These are phyloP conservation scores for Candida frijolesensis DNA, from an alignment of 1,139 yeast species.

Conservation along the genomic window DNA sequence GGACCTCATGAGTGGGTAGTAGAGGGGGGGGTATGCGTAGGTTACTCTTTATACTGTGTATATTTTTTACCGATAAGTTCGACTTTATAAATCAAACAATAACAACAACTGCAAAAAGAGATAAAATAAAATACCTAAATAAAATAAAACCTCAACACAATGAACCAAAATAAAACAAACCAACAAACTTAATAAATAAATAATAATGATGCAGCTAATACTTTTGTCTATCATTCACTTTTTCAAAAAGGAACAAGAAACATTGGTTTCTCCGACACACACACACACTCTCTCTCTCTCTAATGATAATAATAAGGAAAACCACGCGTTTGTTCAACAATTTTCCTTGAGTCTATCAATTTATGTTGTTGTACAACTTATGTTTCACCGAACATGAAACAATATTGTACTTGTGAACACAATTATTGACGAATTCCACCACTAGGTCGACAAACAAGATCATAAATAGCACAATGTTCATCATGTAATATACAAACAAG, in stretches of 20 bases:
- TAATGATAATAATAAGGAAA: neutral
- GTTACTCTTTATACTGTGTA: neutral
- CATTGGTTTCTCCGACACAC: neutral
- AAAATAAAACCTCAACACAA: neutral
- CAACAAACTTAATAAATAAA: neutral
- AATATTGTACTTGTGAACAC: conserved; percentile 17
- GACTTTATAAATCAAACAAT: neutral
- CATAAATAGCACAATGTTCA: conserved; percentile 16
- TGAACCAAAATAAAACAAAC: neutral
- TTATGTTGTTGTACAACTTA: conserved; percentile 20
- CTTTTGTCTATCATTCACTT: neutral
- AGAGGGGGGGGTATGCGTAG: too few species aligned
- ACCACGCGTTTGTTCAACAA: neutral
- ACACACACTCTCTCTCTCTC: neutral
- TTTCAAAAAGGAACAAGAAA: neutral
- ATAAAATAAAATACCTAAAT: neutral
- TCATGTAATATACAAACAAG: conserved; percentile 13
- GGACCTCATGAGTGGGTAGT: too few species aligned
- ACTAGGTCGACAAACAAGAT: conserved; percentile 14
- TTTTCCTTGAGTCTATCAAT: conserved; percentile 5
- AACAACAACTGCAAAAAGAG: neutral
- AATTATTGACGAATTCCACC: conserved; percentile 14
- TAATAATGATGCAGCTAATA: neutral
- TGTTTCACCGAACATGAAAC: conserved; percentile 17
- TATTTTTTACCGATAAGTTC: neutral